Percentiles rank a stretch among this genome's conserved stretches.
These are phyloP conservation scores for Cubamyces sp. DNA, from an alignment of 768 basidiomycete species.

Conservation along the genomic window DNA sequence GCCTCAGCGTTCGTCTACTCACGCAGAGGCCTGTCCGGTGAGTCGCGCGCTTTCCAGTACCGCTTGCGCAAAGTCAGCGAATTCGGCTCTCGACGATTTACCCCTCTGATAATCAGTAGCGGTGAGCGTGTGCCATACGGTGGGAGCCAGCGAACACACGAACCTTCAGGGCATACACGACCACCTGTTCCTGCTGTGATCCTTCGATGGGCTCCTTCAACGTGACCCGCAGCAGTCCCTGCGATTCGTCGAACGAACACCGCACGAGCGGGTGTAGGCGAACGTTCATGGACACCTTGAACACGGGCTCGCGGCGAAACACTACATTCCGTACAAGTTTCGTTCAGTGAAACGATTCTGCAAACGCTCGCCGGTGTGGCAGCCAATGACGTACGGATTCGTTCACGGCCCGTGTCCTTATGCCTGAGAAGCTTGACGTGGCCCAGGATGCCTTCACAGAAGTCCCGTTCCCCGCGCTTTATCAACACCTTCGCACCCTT, in stretches of 20 bases:
- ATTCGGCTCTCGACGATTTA: conserved; percentile 31
- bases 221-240: conserved; percentile 57
- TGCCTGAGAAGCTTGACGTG: conserved; percentile 61
- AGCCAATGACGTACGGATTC: conserved; percentile 47
- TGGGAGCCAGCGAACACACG: background rate
- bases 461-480: conserved; percentile 57
- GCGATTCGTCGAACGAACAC: conserved; percentile 59
- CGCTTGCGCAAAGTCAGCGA: conserved; percentile 31
- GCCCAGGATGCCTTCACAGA: conserved; percentile 62
- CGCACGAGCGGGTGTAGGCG: conserved; percentile 57
- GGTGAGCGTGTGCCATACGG: background rate
- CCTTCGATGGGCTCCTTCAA: conserved; percentile 50
- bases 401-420: conserved; percentile 45
- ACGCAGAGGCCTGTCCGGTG: conserved; percentile 3
- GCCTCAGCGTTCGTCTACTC: background rate
- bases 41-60: conserved; percentile 18
- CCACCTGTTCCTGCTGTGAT: conserved; percentile 45
- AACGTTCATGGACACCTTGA: conserved; percentile 72
- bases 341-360: conserved; percentile 3
- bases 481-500: conserved; percentile 64
- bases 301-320: conserved; percentile 71
- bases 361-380: background rate
- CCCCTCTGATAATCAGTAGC: conserved; percentile 25
- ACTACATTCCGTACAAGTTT: conserved; percentile 46
- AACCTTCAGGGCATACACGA: conserved; percentile 71